A percentile compares a stretch with the other conserved stretches of the same genome.
phyloP scores from a whole-genome alignment of 257 asterid genomes.

The Gardenia jasminoides region DNA sequence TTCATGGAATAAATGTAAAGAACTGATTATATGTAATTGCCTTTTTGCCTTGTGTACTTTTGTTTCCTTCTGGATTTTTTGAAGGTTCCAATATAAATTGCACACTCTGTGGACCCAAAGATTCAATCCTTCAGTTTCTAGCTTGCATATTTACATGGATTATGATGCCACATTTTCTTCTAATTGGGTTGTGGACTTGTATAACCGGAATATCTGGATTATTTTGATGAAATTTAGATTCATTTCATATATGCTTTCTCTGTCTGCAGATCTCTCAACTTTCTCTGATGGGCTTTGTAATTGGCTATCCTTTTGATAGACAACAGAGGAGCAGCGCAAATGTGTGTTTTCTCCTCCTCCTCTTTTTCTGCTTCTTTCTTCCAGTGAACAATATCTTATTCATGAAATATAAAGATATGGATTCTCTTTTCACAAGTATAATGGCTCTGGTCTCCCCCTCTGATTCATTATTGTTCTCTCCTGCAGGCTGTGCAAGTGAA shows the following conservation, averaged over 20 bases:
- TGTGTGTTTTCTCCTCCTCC: constrained; percentile 25
- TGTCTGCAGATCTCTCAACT: constrained; percentile 62
- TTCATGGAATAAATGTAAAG: too few species aligned
- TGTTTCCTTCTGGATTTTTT: not conserved
- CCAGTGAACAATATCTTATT: not conserved
- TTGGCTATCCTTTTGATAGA: constrained; percentile 68
- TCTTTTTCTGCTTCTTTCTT: not conserved
- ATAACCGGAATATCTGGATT: not conserved
- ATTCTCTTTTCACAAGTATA: too few species aligned
- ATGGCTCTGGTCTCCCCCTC: not conserved
- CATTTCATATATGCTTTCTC: not conserved
- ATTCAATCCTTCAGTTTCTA: not conserved
- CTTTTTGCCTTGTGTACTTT: not conserved
- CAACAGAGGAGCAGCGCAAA: constrained; percentile 29
- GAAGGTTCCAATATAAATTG: not conserved
- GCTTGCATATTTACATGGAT: not conserved
- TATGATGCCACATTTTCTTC: not conserved
- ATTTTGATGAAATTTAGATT: not conserved
- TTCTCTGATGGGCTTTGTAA: constrained; percentile 51
- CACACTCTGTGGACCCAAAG: too few species aligned
- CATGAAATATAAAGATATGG: not conserved
- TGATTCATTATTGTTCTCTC: not conserved
- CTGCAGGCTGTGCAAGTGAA: constrained; percentile 71
- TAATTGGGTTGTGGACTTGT: not conserved
- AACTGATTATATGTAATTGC: not conserved